A percentile compares a stretch with the other conserved stretches of the same genome.
These are phyloP conservation scores for Trapa incisa DNA, from an alignment of 345 rosid species.

Conservation along the genomic window DNA sequence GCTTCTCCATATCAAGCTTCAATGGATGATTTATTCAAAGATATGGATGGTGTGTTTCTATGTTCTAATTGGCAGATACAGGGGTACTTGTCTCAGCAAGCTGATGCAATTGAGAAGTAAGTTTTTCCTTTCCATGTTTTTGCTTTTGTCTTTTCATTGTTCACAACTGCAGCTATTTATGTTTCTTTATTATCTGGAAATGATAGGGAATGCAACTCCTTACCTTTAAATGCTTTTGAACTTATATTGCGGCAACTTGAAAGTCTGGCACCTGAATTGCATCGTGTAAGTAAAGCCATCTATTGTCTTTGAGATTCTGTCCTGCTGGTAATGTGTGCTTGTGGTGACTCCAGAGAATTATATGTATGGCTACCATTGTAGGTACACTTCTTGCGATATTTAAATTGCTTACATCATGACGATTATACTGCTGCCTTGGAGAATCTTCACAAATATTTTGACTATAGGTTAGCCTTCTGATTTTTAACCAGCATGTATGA, in stretches of 20 bases:
- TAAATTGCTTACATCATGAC: conserved; percentile 71
- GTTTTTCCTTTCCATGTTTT: conserved; percentile 6
- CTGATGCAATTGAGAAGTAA: conserved; percentile 81
- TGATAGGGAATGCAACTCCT: conserved; percentile 64
- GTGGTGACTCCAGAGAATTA: not conserved
- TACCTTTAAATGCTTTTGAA: conserved; percentile 56
- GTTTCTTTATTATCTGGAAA: conserved; percentile 8
- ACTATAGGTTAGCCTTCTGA: conserved; percentile 58
- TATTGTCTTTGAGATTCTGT: not conserved
- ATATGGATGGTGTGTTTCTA: conserved; percentile 39
- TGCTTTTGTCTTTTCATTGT: conserved; percentile 1
- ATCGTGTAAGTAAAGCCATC: conserved; percentile 51
- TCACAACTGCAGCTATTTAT: conserved; percentile 2
- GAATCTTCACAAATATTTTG: conserved; percentile 81
- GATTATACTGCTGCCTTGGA: conserved; percentile 91
- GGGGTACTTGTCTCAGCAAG: conserved; percentile 77
- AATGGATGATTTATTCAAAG: conserved; percentile 24
- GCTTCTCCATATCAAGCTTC: conserved; percentile 25
- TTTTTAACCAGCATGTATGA: not conserved
- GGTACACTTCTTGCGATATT: conserved; percentile 92
- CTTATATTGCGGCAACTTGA: conserved; percentile 55
- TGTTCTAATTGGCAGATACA: conserved; percentile 77
- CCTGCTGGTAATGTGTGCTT: not conserved
- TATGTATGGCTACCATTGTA: conserved; percentile 19
- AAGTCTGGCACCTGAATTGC: conserved; percentile 84